Base-by-base conservation (phyloP, 495 filamentous ascomycete genomes). In the Hyaloscypha variabilis region DNA sequence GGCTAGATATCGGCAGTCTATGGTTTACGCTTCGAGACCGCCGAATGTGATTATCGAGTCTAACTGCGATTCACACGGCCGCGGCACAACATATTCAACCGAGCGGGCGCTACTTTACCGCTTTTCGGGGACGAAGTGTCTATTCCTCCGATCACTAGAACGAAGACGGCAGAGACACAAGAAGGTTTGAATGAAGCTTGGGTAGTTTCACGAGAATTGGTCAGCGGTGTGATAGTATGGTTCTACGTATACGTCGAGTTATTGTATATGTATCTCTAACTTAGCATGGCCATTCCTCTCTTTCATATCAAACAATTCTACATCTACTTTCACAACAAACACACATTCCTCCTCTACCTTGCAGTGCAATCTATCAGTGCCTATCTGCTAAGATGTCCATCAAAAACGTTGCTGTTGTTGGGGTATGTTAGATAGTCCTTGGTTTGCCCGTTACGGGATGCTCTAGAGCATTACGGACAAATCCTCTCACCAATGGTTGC, bases 331-430 rank as follows among this genome's bases (percentile, higher is more conserved):
- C 39, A 60, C 26, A 29, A 60, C 58, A 17, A 11, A 25, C 55
- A 28, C 23, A 60, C 24, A 49, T 53, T 62, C 31, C 10, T 14
- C 24, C 60, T 62, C 28, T 28, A 52, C 39, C 28, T n/a, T n/a
- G n/a, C 46, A 51, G 24, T 6, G 17, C 29, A 53, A 51, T 29
- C 29, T 53, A n/a, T 34, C n/a, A 24, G 53, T 26, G 19, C 24
- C 53, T 46, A 52, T 13, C 53, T 34, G 25, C 60, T 53, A 63
- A 29, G 11, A 63, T 63, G 61, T 57, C 61, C 4, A 10, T 63
- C 28, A 55, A 63, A 28, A 63, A 63, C 52, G 57, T 63, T 56
- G 49, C 29, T 28, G 57, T 63, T 57, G 52, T 63, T 25, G 61
- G 61, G 51, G 61, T 63, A 63, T 28, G 61, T 63, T 57, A 28